Conservation (phyloP, 2,329 filamentous ascomycete genomes). For the Pseudocercospora vitis region DNA sequence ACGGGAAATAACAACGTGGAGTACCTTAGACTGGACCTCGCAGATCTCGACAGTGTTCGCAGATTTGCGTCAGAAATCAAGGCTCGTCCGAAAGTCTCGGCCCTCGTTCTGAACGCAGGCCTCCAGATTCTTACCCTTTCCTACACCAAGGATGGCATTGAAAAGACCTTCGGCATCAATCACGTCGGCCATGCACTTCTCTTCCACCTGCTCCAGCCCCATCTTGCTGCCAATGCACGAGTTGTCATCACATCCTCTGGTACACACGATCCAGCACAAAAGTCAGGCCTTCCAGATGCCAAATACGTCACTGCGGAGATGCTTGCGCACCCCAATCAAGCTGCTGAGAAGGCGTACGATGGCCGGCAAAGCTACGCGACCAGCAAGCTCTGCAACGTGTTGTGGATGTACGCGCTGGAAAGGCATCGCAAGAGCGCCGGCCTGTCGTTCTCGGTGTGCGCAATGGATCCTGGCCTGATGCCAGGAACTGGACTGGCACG, state of each 20-base stretch:
- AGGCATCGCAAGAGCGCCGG: conserved; percentile 37
- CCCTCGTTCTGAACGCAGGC: conserved; percentile 47
- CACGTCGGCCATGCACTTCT: conserved; percentile 34
- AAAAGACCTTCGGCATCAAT: conserved; percentile 38
- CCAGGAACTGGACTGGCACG: conserved; percentile 48
- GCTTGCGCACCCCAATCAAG: conserved; percentile 45
- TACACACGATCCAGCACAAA: conserved; percentile 51
- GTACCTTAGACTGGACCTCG: conserved; percentile 52
- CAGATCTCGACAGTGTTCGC: conserved; percentile 51
- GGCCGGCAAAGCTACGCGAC: conserved; percentile 46
- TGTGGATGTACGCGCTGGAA: conserved; percentile 51
- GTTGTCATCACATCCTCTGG: conserved; percentile 41
- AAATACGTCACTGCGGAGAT: conserved; percentile 48
- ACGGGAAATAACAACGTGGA: conserved; percentile 44
- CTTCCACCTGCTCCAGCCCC: conserved; percentile 24
- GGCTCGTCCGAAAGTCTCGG: conserved; percentile 42
- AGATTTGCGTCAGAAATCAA: conserved; percentile 40
- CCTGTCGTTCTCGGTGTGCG: conserved; percentile 41
- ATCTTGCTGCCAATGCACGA: conserved; percentile 48
- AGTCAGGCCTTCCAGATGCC: conserved; percentile 46
- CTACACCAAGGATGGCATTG: conserved; percentile 39
- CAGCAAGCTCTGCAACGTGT: conserved; percentile 51
- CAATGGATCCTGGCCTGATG: conserved; percentile 53
- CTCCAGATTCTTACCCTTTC: conserved; percentile 32
- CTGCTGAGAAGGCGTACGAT: conserved; percentile 25